Base-by-base conservation (phyloP, 495 filamentous ascomycete species). In the Neurospora sp. region DNA sequence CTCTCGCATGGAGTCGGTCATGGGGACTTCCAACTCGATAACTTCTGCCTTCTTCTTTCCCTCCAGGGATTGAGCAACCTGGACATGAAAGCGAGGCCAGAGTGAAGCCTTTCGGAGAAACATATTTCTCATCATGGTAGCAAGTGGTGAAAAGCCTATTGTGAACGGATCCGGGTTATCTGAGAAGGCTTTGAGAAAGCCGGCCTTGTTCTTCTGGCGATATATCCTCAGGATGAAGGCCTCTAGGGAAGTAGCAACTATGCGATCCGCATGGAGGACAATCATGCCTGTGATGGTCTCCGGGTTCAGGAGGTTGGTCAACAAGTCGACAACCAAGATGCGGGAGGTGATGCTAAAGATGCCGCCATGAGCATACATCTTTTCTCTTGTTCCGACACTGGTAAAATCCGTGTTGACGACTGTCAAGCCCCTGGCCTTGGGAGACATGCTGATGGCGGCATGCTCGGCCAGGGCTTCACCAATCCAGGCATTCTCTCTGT, bases 311-410 rank as follows among this genome's bases (percentile, higher is more conserved):
- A 98, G 86, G 86, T 88, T 88, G 39, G 93, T 96, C 73, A 99
- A 81, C 71, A 98, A 85, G 82, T 99, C 96, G 35, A 97, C 93
- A 11, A 98, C 92, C 71, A 99, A 82, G 74, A 99, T 99, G 76
- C 94, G 92, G 44, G 93, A 97, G 39, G 96, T 99, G 77, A 98
- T 91, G 86, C 95, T 97, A 82, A 97, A 92, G 79, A 98, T 92
- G 70, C 96, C 96, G 37, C 96, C 96, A 72, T 89, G 85, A 2
- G 88, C 82, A 83, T 99, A 99, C 83, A 97, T 90, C 81, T 93
- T 95, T 82, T 97, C 93, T 76, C 95, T 89, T 72, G 91, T 90
- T 2, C 88, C 88, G 7, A 99, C 94, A 74, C 89, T 94, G 81
- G 94, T 94, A 78, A 89, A 89, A 81, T 99, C 96, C 5, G 96